These are phyloP conservation scores for Saturnispora serradocipensis DNA, from an alignment of 805 yeast species.

Conservation along the genomic window DNA sequence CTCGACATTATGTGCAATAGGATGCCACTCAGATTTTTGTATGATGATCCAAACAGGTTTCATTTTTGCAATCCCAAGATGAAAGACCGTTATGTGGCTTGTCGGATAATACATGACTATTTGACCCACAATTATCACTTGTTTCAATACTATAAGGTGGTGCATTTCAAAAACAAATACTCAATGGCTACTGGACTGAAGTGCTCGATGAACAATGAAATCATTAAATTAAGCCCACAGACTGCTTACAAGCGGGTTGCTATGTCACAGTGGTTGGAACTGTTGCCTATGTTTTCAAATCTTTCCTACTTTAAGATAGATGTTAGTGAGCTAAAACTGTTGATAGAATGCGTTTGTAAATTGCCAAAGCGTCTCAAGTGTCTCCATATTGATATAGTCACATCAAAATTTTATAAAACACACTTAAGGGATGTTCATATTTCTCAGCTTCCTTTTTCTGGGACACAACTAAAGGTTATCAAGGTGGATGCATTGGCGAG, in stretches of 20 bases:
- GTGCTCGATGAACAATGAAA: background rate
- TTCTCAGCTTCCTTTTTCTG: background rate
- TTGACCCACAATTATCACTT: background rate
- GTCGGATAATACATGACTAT: background rate
- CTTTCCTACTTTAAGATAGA: background rate
- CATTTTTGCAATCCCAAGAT: background rate
- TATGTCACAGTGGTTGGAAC: background rate
- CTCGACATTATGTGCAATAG: background rate
- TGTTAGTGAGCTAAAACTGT: background rate
- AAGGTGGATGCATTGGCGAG: background rate
- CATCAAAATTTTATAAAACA: background rate
- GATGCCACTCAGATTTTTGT: background rate
- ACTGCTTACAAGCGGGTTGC: background rate
- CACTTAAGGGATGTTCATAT: background rate
- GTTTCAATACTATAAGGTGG: background rate
- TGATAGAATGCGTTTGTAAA: background rate
- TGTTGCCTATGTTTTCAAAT: background rate
- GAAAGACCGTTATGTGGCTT: background rate
- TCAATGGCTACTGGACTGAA: background rate
- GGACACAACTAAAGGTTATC: background rate
- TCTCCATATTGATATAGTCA: background rate
- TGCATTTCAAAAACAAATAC: constrained; percentile 1
- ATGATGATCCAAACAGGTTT: background rate
- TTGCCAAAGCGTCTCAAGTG: background rate
- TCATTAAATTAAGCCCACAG: background rate